Evolutionary conservation across 78 protist species (phyloP), one percentile per base, ranked within the genome.

Genomic region (Isochrysis galbana): DNA sequence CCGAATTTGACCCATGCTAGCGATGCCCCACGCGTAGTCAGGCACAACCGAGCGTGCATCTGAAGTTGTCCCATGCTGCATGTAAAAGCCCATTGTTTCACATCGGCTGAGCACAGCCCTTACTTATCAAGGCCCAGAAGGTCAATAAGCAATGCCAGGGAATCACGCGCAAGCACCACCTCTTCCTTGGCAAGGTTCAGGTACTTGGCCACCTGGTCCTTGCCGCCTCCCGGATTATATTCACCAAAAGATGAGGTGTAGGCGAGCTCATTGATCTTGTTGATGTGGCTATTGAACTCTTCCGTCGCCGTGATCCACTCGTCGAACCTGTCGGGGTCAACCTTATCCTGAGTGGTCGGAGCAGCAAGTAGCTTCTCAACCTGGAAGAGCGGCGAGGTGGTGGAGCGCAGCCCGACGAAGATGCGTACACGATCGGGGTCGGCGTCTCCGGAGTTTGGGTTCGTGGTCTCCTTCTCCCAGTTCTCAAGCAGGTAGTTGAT

Each of bases 161-260:
- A 4, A 1, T 78, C 87, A 36, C 54, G 54, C 19, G 38, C 32
- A 0, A 42, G 87, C 46, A 78, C 87, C 14, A 78, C 54, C 51
- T 78, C 87, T 11, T 39, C 54, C 36, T 25, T 7, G 34, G 34
- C 32, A 11, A 78, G 48, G 39, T 22, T 7, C 5, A 78, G 87
- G 34, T 78, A 78, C 87, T 78, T 78, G 54, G 11, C 34, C 23
- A 78, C 17, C 51, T 78, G 87, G 34, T 42, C 87, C 87, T 78
- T 78, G 3, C 87, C 87, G 32, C 87, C 87, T 10, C 87, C 84
- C 34, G 87, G 87, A 17, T 78, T 78, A 48, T 78, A 78, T 34
- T 78, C 87, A 34, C 87, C 87, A 25, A 78, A 78, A 5, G 87
- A 39, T 21, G 87, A 39, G 21, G 87, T 78, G 87, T 78, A 78